phyloP scores from a whole-genome alignment of 2,329 filamentous ascomycete species.

The Trichoderma guizhouense region DNA sequence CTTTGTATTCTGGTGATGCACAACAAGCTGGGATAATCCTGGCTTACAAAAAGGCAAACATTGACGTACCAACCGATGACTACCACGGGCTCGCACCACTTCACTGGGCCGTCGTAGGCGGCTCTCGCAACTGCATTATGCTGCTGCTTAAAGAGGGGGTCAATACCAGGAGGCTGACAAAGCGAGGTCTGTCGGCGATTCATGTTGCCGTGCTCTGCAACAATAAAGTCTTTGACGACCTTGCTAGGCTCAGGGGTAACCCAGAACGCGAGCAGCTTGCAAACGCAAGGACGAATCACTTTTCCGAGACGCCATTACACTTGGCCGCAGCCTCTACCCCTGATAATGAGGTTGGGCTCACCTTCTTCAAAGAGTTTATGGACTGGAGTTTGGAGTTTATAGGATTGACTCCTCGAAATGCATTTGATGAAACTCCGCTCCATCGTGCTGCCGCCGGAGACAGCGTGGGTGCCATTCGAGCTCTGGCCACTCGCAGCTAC shows the following conservation, averaged over 20 bases:
- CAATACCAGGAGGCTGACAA: neutral
- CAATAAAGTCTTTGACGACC: neutral
- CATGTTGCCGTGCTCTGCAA: constrained; percentile 11
- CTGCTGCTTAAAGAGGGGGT: neutral
- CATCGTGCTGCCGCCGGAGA: constrained; percentile 10
- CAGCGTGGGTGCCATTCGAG: neutral
- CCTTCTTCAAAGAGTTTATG: neutral
- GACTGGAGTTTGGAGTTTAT: neutral
- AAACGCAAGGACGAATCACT: neutral
- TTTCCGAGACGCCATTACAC: constrained; percentile 1
- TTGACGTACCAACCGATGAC: neutral
- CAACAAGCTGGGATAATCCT: neutral
- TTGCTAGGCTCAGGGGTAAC: neutral
- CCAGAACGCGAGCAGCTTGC: neutral
- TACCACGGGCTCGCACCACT: neutral
- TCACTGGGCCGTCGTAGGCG: constrained; percentile 13
- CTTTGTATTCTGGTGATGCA: constrained; percentile 1
- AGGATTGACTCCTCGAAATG: neutral
- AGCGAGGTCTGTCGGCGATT: neutral
- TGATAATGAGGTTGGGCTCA: neutral
- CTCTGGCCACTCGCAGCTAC: neutral
- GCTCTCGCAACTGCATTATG: neutral
- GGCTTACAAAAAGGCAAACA: neutral
- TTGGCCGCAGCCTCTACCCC: constrained; percentile 8
- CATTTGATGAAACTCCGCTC: constrained; percentile 15